A percentile compares a stretch with the other conserved stretches of the same genome.
Evolutionary conservation across 257 asterid species (phyloP).

Genomic region (Solanum medicagineum): DNA sequence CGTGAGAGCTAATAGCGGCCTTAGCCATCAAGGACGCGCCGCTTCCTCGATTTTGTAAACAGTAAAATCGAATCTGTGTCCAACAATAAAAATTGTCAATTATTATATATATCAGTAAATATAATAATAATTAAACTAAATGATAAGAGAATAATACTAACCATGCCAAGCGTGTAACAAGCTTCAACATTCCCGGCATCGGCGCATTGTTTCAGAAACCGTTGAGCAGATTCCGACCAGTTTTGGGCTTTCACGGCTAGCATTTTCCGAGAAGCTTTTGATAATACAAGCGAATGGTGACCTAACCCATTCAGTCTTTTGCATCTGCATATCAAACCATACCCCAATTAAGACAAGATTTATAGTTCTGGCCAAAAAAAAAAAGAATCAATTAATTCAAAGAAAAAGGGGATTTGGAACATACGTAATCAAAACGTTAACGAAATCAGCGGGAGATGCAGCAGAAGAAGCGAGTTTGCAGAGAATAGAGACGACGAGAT

Average conservation of each 20-base stretch:
- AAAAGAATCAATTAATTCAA: background rate
- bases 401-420: background rate
- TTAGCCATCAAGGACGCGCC: slow-evolving; percentile 90
- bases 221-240: slow-evolving; percentile 78
- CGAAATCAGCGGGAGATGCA: slow-evolving; percentile 50
- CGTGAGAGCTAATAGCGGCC: slow-evolving; percentile 80
- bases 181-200: slow-evolving; percentile 74
- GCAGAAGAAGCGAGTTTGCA: slow-evolving; percentile 50
- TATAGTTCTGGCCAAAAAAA: background rate
- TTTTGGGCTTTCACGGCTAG: slow-evolving; percentile 43
- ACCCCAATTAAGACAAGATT: background rate
- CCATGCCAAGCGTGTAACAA: slow-evolving; percentile 78
- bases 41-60: slow-evolving; percentile 57
- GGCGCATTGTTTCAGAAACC: slow-evolving; percentile 68
- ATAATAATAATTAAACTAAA: background rate
- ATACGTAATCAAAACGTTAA: slow-evolving; percentile 56
- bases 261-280: slow-evolving; percentile 46
- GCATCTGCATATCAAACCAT: slow-evolving; percentile 40
- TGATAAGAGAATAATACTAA: slow-evolving; percentile 4
- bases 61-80: slow-evolving; percentile 75
- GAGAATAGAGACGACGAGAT: slow-evolving; percentile 47
- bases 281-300: slow-evolving; percentile 35
- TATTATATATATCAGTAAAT: background rate
- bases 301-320: slow-evolving; percentile 57
- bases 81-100: background rate